A percentile compares a stretch with the other conserved stretches of the same genome.
Conservation (phyloP, 1,139 yeast genomes). For the Blastobotrys proliferans region DNA sequence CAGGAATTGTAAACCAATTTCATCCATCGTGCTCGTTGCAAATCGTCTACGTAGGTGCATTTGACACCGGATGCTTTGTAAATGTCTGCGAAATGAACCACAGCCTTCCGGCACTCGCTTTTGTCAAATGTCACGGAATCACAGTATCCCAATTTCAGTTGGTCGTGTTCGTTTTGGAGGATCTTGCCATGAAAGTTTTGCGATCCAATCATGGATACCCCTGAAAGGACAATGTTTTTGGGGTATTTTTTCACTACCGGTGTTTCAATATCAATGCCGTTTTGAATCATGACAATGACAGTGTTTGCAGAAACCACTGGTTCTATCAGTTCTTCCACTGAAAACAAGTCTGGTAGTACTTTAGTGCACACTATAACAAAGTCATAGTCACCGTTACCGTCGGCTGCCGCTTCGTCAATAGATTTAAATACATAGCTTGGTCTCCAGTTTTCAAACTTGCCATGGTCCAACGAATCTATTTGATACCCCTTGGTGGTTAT, state of each 20-base stretch:
- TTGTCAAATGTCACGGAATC: slow-evolving; percentile 25
- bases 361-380: slow-evolving; percentile 66
- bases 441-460: slow-evolving; percentile 48
- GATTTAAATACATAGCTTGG: slow-evolving; percentile 40
- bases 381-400: slow-evolving; percentile 47
- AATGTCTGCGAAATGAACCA: slow-evolving; percentile 45
- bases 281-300: slow-evolving; percentile 61
- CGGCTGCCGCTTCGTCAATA: slow-evolving; percentile 44
- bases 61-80: slow-evolving; percentile 47
- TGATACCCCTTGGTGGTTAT: slow-evolving; percentile 52
- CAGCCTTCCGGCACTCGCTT: slow-evolving; percentile 35
- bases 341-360: slow-evolving; percentile 63
- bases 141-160: slow-evolving; percentile 53
- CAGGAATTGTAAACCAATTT: slow-evolving; percentile 68
- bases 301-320: slow-evolving; percentile 52
- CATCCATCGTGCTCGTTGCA: slow-evolving; percentile 51
- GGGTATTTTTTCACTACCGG: slow-evolving; percentile 59
- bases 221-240: slow-evolving; percentile 54
- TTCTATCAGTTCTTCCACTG: slow-evolving; percentile 54
- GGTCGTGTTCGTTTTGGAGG: slow-evolving; percentile 49
- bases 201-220: slow-evolving; percentile 66
- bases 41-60: slow-evolving; percentile 41
- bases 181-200: slow-evolving; percentile 53
- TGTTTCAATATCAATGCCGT: slow-evolving; percentile 70
- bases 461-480: slow-evolving; percentile 60